Conservation (phyloP, 2,329 filamentous ascomycete genomes). For the Myriosclerotinia scirpicola region DNA sequence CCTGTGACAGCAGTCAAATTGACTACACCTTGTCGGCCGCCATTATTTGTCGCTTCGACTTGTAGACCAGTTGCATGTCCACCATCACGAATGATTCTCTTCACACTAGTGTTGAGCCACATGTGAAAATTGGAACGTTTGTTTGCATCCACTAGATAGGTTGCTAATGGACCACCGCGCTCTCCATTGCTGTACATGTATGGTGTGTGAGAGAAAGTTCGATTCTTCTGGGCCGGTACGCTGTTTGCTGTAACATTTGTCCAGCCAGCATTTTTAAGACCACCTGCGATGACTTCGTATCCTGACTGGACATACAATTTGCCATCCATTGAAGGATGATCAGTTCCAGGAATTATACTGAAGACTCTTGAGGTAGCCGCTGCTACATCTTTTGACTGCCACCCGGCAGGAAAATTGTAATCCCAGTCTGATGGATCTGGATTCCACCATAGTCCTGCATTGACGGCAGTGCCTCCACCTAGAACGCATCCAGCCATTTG, state of each 20-base stretch:
- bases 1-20: constrained; percentile 59
- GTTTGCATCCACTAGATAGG: constrained; percentile 65
- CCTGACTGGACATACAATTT: constrained; percentile 66
- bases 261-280: constrained; percentile 62
- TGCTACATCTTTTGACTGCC: constrained; percentile 64
- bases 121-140: constrained; percentile 64
- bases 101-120: constrained; percentile 65
- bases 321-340: constrained; percentile 64
- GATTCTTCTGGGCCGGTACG: constrained; percentile 61
- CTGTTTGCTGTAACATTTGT: constrained; percentile 59
- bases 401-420: constrained; percentile 69
- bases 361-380: constrained; percentile 62
- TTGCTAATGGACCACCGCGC: constrained; percentile 67
- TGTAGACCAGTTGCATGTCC: constrained; percentile 66
- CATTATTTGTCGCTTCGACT: constrained; percentile 54
- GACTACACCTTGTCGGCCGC: constrained; percentile 59
- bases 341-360: constrained; percentile 68
- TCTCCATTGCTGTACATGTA: constrained; percentile 69
- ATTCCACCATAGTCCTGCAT: constrained; percentile 68
- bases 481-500: constrained; percentile 72
- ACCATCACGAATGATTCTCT: constrained; percentile 62
- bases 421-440: constrained; percentile 68
- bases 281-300: constrained; percentile 60
- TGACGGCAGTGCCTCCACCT: constrained; percentile 57
- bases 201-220: constrained; percentile 61